Conservation (phyloP, 139 green algal genomes). For the Micractinium conductrix region DNA sequence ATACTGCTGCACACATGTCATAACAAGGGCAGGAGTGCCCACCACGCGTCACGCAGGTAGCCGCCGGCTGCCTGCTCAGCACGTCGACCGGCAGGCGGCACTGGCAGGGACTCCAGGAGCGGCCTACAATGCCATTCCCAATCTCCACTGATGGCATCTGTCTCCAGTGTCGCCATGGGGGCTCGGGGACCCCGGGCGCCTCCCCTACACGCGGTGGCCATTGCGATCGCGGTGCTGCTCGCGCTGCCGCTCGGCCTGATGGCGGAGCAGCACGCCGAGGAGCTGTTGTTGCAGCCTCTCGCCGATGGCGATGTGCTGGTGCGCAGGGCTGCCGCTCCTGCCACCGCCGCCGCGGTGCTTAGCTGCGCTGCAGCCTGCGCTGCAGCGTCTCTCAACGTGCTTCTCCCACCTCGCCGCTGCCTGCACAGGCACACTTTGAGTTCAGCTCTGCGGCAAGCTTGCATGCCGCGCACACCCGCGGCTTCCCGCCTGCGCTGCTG, state of each 20-base stretch:
- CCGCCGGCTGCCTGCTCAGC: too few relatives aligned
- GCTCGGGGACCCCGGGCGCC: too few relatives aligned
- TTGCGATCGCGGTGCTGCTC: not conserved
- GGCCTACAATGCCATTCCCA: too few relatives aligned
- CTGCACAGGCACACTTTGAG: constrained; percentile 25
- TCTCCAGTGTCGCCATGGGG: too few relatives aligned
- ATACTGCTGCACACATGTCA: too few relatives aligned
- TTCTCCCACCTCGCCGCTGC: not conserved
- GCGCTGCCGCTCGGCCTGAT: not conserved
- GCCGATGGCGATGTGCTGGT: not conserved
- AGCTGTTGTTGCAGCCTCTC: constrained; percentile 1
- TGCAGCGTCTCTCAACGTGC: not conserved
- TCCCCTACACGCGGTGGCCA: too few relatives aligned
- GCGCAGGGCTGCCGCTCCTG: too few relatives aligned
- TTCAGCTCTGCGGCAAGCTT: not conserved
- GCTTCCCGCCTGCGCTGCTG: constrained; percentile 7
- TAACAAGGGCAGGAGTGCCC: too few relatives aligned
- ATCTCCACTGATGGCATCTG: too few relatives aligned
- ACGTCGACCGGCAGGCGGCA: too few relatives aligned
- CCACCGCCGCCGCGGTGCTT: not conserved
- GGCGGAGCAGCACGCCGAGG: not conserved
- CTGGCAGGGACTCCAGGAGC: too few relatives aligned
- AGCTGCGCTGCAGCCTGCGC: not conserved
- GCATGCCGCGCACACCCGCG: not conserved
- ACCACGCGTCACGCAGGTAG: too few relatives aligned